phyloP scores from a whole-genome alignment of 176 grass and related monocot genomes.

The Tillandsia fasciculata region DNA sequence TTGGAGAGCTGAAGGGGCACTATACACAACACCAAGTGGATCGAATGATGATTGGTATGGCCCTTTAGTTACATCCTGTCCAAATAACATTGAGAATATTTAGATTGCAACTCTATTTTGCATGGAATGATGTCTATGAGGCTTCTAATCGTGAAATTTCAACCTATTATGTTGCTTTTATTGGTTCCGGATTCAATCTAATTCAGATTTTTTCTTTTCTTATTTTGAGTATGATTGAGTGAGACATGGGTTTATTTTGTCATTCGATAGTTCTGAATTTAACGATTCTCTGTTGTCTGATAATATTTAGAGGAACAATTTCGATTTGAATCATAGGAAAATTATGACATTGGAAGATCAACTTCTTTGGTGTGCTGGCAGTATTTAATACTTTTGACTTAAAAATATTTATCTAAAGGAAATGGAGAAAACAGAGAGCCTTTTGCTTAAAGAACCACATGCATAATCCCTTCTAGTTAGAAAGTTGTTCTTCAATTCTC shows the following conservation, averaged over 20 bases:
- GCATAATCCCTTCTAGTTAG: too few species aligned
- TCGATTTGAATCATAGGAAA: neutral
- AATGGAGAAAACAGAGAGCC: neutral
- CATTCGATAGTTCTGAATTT: too few species aligned
- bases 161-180: neutral
- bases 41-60: slow-evolving; percentile 92
- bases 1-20: slow-evolving; percentile 54
- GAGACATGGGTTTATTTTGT: too few species aligned
- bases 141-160: neutral
- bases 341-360: neutral
- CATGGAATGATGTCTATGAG: neutral
- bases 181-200: neutral
- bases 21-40: slow-evolving; percentile 80
- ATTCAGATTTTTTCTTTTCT: neutral
- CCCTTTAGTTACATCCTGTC: slow-evolving; percentile 6
- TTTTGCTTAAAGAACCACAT: too few species aligned
- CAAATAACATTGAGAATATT: neutral
- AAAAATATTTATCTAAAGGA: neutral
- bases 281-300: too few species aligned
- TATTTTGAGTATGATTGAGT: neutral
- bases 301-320: neutral
- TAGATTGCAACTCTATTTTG: neutral
- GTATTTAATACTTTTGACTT: neutral
- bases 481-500: too few species aligned
- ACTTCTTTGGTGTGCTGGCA: neutral